Base-by-base conservation (phyloP, 2,329 filamentous ascomycete genomes). In the Fusarium continuum region DNA sequence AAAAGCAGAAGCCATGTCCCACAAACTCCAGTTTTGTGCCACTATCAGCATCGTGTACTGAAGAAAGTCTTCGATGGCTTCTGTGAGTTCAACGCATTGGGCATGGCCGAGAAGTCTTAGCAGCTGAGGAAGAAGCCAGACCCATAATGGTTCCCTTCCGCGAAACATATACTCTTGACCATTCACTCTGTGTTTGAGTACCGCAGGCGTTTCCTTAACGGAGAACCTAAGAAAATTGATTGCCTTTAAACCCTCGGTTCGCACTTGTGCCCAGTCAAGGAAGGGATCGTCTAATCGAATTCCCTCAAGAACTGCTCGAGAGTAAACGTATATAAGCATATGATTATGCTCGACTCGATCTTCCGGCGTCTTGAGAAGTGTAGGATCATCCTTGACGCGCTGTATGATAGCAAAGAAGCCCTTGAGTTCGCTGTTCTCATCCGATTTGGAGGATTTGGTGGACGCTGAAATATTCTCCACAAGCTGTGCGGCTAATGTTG, bases 401-500 rank as follows among this genome's bases (percentile, higher is more conserved):
- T 87, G 82, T 28, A 89, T 85, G 25, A 83, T 76, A 39, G 78
- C 75, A 60, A 87, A 83, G 4, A 97, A 83, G 47, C 88, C 87
- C 61, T 90, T 88, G 63, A 97, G 89, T 44, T 92, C 90, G 67
- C 88, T 87, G 56, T 87, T 88, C 68, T 90, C 88, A 69, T 89
- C 84, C 47, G 85, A 85, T 69, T 85, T 83, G 48, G 85, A 83
- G 38, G 84, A 86, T 61, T 82, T 84, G 46, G 84, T 82, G 44
- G 85, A 85, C 19, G 89, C 85, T 36, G 90, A 87, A 61, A 93
- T 88, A 73, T 91, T 92, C 73, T 91, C 89, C 64, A 95, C 92
- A 54, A 97, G 88, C 75, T 96, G 91, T 11, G 92, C 92, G 47
- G 93, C 92, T 70, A 97, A 83, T 9, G 93, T 96, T 14, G 93